Evolutionary conservation across 1,284 basidiomycete genomes (phyloP), one percentile per base, ranked within the genome.

Genomic region (Cystobasidiaceae sp.): DNA sequence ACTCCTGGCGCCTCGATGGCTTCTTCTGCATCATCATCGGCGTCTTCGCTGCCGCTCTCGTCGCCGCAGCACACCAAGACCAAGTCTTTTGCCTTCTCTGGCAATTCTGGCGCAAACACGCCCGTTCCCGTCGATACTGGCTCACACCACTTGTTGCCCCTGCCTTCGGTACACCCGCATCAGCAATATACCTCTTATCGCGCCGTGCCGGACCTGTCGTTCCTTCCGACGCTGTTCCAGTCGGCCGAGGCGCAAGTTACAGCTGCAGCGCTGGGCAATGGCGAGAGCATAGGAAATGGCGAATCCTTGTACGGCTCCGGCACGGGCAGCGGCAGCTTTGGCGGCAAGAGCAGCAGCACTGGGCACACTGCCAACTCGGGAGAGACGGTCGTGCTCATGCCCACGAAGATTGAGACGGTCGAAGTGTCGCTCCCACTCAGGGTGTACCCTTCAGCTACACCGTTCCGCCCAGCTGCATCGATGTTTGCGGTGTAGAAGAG

Each of bases 371-470:
- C 11, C n/a, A 21, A 17, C n/a, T 21, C 23, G 41, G 25, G 41
- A 39, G 82, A 81, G 11, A 68, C 71, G 19, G 82, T 83, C 28
- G 82, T 84, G 68, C 81, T 81, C 73, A 81, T 80, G 1, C 85
- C 82, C 0, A 80, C 80, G 19, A 79, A 77, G 72, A 81, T 86
- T 25, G 89, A 93, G 80, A 88, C 85, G 67, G 89, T 96, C 19
- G 90, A 93, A 75, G 93, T 91, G 72, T 87, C 90, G 76, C 86
- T 96, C 51, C 90, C 90, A n/a, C 84, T 96, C 63, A 84, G 79
- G 71, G 87, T 93, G 3, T 89, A 88, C 81, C 86, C 91, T 15
- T 89, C 41, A 44, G 50, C 46, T 25, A 65, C 61, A 28, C 60
- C 60, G 6, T 64, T 68, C 50, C 55, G 63, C 6, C 41, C 43